Evolutionary conservation across 306 rosid genomes (phyloP).

Genomic region (Boehmeria nivea): DNA sequence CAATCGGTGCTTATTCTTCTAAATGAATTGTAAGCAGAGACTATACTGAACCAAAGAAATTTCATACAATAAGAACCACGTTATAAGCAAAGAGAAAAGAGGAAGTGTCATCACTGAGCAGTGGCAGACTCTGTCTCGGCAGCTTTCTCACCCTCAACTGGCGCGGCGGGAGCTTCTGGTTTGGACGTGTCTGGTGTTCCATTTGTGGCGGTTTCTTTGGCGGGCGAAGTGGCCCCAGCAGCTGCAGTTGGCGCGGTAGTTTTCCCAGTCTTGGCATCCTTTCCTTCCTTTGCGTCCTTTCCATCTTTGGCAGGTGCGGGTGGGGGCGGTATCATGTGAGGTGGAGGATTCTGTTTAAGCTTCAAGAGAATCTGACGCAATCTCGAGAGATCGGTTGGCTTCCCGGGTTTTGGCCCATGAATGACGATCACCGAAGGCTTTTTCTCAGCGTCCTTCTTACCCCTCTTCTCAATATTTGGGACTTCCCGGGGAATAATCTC

Average conservation of each 20-base stretch:
- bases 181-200: slow-evolving; percentile 24
- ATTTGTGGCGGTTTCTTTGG: slow-evolving; percentile 27
- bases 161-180: slow-evolving; percentile 31
- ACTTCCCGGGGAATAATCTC: slow-evolving; percentile 90
- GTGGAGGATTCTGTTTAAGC: slow-evolving; percentile 78
- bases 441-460: slow-evolving; percentile 75
- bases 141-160: slow-evolving; percentile 31
- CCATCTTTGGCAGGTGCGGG: slow-evolving; percentile 54
- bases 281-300: slow-evolving; percentile 33
- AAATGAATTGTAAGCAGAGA: slow-evolving; percentile 25
- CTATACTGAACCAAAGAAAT: slow-evolving; percentile 17
- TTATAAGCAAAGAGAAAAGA: neutral
- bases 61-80: slow-evolving; percentile 1
- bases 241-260: slow-evolving; percentile 30
- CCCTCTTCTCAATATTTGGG: slow-evolving; percentile 84
- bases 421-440: slow-evolving; percentile 54
- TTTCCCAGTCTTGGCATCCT: slow-evolving; percentile 35
- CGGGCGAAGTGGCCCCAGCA: no score
- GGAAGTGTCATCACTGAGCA: slow-evolving; percentile 33
- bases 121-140: slow-evolving; percentile 26
- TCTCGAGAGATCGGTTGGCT: slow-evolving; percentile 85
- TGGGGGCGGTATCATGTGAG: slow-evolving; percentile 86
- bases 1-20: slow-evolving; percentile 53
- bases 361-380: slow-evolving; percentile 76
- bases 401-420: slow-evolving; percentile 96